These are phyloP conservation scores for Nicotiana noctiflora DNA, from an alignment of 257 asterid species.

Conservation along the genomic window DNA sequence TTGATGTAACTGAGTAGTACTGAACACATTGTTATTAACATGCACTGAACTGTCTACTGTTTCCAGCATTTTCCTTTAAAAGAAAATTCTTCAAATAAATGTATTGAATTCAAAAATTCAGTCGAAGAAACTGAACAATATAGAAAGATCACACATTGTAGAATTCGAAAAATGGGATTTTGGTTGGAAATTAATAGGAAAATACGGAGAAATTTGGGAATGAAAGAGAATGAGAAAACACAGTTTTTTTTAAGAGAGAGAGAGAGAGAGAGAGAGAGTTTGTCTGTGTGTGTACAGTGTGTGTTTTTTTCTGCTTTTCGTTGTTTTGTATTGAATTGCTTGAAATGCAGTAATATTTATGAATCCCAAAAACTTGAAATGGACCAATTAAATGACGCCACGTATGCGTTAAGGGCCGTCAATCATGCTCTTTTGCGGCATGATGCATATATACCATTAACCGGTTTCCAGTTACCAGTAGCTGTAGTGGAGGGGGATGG, in stretches of 20 bases:
- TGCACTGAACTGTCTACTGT: constrained; percentile 38
- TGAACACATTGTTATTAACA: constrained; percentile 47
- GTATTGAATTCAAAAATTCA: background rate
- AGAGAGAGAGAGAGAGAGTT: constrained; percentile 18
- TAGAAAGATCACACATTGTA: constrained; percentile 29
- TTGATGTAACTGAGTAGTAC: constrained; percentile 40
- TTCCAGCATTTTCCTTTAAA: constrained; percentile 41
- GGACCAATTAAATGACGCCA: constrained; percentile 24
- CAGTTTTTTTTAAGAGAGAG: constrained; percentile 5
- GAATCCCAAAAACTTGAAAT: constrained; percentile 45
- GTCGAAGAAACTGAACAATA: background rate
- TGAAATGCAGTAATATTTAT: constrained; percentile 22
- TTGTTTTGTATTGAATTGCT: background rate
- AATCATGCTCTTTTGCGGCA: constrained; percentile 47
- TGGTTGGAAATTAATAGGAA: constrained; percentile 17
- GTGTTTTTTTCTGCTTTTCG: constrained; percentile 20
- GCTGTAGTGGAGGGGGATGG: background rate
- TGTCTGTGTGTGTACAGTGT: constrained; percentile 28
- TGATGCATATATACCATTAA: constrained; percentile 28
- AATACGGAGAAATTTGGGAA: constrained; percentile 29
- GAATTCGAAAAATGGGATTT: constrained; percentile 18
- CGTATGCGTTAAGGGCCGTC: constrained; percentile 17
- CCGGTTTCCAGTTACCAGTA: constrained; percentile 3
- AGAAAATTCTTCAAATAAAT: background rate
- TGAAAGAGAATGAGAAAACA: constrained; percentile 36